These are phyloP conservation scores for Aspergillus conjunctus DNA, from an alignment of 495 filamentous ascomycete genomes.

Conservation along the genomic window DNA sequence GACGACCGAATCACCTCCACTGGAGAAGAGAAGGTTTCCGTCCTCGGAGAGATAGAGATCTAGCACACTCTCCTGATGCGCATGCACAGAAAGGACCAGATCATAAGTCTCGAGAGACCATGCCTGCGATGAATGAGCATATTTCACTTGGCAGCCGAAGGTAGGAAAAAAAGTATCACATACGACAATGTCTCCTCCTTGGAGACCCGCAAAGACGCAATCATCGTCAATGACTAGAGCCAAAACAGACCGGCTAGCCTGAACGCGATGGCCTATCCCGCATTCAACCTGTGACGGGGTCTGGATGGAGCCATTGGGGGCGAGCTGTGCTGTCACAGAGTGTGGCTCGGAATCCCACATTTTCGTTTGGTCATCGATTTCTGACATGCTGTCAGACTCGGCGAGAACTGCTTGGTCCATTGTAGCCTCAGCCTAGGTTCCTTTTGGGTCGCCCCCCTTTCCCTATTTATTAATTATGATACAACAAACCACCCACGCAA, in stretches of 20 bases:
- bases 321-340: conserved; percentile 24
- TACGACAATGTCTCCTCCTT: conserved; percentile 86
- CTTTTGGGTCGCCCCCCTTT: conserved; percentile 6
- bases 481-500: no score
- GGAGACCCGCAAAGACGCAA: conserved; percentile 74
- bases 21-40: conserved; percentile 79
- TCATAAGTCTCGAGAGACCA: conserved; percentile 89
- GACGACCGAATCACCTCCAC: conserved; percentile 89
- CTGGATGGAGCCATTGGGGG: conserved; percentile 12
- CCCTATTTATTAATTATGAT: background rate
- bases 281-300: conserved; percentile 29
- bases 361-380: conserved; percentile 45
- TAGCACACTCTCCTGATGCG: conserved; percentile 87
- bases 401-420: conserved; percentile 41
- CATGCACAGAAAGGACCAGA: conserved; percentile 71
- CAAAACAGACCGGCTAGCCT: conserved; percentile 49
- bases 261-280: conserved; percentile 50
- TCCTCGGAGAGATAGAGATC: conserved; percentile 78
- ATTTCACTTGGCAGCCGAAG: conserved; percentile 13
- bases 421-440: conserved; percentile 26
- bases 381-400: conserved; percentile 43
- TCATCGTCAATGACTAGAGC: conserved; percentile 51
- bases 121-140: conserved; percentile 46
- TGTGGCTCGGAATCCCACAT: conserved; percentile 43
- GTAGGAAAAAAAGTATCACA: conserved; percentile 20